A percentile compares a stretch with the other conserved stretches of the same genome.
phyloP scores from a whole-genome alignment of 495 filamentous ascomycete species.

The Aspergillus wentii region DNA sequence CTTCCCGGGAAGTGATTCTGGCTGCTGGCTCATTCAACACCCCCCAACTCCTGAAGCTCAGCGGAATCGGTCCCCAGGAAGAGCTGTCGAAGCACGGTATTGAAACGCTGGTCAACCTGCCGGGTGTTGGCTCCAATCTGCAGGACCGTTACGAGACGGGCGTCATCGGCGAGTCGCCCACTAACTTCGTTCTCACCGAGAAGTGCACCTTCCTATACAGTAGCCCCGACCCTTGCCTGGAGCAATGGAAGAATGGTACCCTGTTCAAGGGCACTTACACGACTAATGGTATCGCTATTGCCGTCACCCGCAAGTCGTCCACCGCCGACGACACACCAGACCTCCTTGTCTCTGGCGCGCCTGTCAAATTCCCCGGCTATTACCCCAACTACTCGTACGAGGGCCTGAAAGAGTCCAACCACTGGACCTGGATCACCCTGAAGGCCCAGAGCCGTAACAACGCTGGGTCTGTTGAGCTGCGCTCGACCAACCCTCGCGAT shows the following conservation, averaged over 20 bases:
- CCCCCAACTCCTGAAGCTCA: constrained; percentile 62
- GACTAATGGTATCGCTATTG: constrained; percentile 41
- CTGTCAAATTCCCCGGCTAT: constrained; percentile 39
- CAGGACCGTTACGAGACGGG: constrained; percentile 61
- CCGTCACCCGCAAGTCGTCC: constrained; percentile 36
- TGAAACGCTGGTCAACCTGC: constrained; percentile 46
- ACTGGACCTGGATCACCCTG: constrained; percentile 44
- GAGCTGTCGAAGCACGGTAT: constrained; percentile 49
- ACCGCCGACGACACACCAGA: constrained; percentile 38
- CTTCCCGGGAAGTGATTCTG: constrained; percentile 58
- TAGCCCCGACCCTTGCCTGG: constrained; percentile 44
- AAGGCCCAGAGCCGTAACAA: constrained; percentile 48
- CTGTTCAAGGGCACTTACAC: constrained; percentile 41
- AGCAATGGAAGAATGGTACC: constrained; percentile 34
- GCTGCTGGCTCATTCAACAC: constrained; percentile 59
- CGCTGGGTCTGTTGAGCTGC: constrained; percentile 44
- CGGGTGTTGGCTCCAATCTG: constrained; percentile 62
- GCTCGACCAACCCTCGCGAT: constrained; percentile 45
- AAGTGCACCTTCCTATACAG: constrained; percentile 43
- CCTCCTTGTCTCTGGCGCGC: constrained; percentile 46
- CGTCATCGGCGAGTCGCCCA: constrained; percentile 40
- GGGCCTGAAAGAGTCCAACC: constrained; percentile 17
- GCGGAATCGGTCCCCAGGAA: constrained; percentile 52
- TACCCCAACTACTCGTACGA: constrained; percentile 31
- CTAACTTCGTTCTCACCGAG: constrained; percentile 38